These are phyloP conservation scores for Penicillium capsulatum DNA, from an alignment of 2,329 filamentous ascomycete genomes.

Conservation along the genomic window DNA sequence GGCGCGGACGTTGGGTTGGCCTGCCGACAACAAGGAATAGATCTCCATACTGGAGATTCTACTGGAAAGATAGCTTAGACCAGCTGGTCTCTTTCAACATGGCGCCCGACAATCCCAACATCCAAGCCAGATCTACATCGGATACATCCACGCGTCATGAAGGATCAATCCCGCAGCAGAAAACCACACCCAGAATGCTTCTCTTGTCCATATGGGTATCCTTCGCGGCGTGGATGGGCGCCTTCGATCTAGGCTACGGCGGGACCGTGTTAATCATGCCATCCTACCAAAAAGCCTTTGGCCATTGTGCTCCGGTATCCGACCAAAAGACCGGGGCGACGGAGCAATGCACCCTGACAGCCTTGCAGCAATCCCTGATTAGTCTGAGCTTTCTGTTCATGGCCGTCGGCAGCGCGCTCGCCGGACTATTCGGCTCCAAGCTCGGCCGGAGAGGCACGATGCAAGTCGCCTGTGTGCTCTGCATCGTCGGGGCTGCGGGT, in stretches of 20 bases:
- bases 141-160: too few relatives aligned
- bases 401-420: slow-evolving; percentile 11
- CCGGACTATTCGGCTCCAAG: slow-evolving; percentile 9
- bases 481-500: slow-evolving; percentile 13
- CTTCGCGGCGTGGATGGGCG: slow-evolving; percentile 10
- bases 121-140: too few relatives aligned
- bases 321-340: background rate
- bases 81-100: too few relatives aligned
- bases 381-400: slow-evolving; percentile 18
- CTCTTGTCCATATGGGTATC: slow-evolving; percentile 11
- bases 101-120: too few relatives aligned
- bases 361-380: slow-evolving; percentile 21
- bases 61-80: too few relatives aligned
- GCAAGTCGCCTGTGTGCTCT: slow-evolving; percentile 14
- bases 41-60: too few relatives aligned
- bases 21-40: too few relatives aligned
- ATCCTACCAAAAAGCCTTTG: slow-evolving; percentile 14
- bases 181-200: slow-evolving; percentile 7
- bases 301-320: slow-evolving; percentile 3
- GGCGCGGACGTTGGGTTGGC: too few relatives aligned
- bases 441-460: slow-evolving; percentile 14
- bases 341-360: slow-evolving; percentile 8
- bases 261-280: slow-evolving; percentile 16
- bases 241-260: slow-evolving; percentile 12
- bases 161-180: background rate